Evolutionary conservation across 495 filamentous ascomycete genomes (phyloP).

Genomic region (Lichenothelia convexa): DNA sequence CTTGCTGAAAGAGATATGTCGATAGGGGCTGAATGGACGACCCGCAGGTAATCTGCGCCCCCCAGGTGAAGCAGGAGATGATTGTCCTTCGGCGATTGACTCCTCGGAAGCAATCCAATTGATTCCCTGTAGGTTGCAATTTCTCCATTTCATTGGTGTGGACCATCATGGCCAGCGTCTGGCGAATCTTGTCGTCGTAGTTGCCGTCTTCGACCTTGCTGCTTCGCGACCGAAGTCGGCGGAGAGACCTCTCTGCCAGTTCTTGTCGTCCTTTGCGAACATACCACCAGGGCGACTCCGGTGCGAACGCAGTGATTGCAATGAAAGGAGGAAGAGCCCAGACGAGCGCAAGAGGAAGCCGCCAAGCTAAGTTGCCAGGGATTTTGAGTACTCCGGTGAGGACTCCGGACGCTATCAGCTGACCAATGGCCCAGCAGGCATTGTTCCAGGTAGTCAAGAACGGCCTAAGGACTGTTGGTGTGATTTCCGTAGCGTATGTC

Average conservation of each 20-base stretch:
- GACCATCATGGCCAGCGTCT: slow-evolving; percentile 20
- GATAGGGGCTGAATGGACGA: slow-evolving; percentile 37
- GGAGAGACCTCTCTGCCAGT: slow-evolving; percentile 16
- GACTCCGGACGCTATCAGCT: slow-evolving; percentile 56
- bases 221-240: slow-evolving; percentile 17
- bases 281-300: background rate
- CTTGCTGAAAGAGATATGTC: slow-evolving; percentile 47
- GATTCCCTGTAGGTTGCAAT: slow-evolving; percentile 34
- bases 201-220: slow-evolving; percentile 14
- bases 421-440: slow-evolving; percentile 64
- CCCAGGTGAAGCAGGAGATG: slow-evolving; percentile 30
- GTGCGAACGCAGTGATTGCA: background rate
- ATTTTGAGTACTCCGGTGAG: slow-evolving; percentile 40
- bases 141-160: slow-evolving; percentile 44
- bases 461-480: slow-evolving; percentile 49
- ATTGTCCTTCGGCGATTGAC: slow-evolving; percentile 37
- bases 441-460: slow-evolving; percentile 69
- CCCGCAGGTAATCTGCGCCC: slow-evolving; percentile 4
- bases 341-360: slow-evolving; percentile 12
- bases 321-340: slow-evolving; percentile 6
- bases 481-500: slow-evolving; percentile 23
- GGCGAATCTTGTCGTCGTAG: slow-evolving; percentile 11
- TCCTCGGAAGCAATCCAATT: slow-evolving; percentile 35
- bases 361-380: slow-evolving; percentile 5
- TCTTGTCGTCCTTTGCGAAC: slow-evolving; percentile 1